Evolutionary conservation across 1,139 yeast genomes (phyloP), one percentile per base, ranked within the genome.

Genomic region (Geotrichum carabidarum): DNA sequence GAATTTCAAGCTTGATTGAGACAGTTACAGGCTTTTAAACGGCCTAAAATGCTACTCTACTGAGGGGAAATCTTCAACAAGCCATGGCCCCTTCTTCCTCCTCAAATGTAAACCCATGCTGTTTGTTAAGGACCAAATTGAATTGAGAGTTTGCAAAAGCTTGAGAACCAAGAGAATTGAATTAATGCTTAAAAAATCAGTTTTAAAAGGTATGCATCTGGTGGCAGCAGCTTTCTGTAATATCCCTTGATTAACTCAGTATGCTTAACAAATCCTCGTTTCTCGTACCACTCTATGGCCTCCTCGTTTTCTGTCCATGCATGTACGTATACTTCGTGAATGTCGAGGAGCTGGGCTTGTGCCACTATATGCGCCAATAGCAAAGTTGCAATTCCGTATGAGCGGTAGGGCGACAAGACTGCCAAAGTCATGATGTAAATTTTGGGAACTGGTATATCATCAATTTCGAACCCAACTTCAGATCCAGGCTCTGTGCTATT

Each of bases 341-440:
- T 75, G 60, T 78, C 79, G 53, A 71, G 70, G 51, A 66, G 69
- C 61, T 77, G 77, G 4, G 89, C 79, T 56, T 80, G 76, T 36
- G 78, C 78, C 36, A 81, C 74, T 17, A 85, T 70, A 68, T 75
- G 81, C 1, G 78, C 72, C 52, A 88, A 68, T 50, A 87, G 74
- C 63, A 74, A 71, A 11, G 72, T 67, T n/a, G 90, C 95, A 45
- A 86, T 76, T 0, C 89, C 87, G 59, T 74, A 72, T 34, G 74
- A 68, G 58, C 84, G 72, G 68, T 86, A 88, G 0, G 81, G 78
- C 44, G 78, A 72, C 59, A 86, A 71, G 7, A 87, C 91, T 0
- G 83, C 87, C 47, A 88, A 68, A 2, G 83, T 76, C 66, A 85
- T 86, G 40, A 88, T 76, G 62, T 84, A 80, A 0, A 86, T 76